Evolutionary conservation across 306 rosid genomes (phyloP).

Genomic region (Quercus engelmannii): DNA sequence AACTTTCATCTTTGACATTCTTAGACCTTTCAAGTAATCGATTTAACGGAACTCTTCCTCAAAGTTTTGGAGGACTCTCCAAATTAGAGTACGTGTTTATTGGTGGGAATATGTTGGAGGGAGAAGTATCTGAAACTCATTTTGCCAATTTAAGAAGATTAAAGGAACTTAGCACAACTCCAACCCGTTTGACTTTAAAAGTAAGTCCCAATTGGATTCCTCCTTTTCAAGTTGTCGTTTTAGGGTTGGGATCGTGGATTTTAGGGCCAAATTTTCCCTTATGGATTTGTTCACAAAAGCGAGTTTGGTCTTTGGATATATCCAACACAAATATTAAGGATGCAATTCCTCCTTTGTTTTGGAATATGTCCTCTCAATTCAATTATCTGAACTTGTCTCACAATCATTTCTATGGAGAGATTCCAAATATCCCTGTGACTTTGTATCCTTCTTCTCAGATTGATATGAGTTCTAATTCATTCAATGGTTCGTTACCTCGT

Average conservation of each 20-base stretch:
- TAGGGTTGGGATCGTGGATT: not conserved
- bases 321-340: not conserved
- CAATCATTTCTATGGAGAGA: slow-evolving; percentile 14
- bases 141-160: slow-evolving; percentile 7
- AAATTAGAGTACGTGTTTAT: not conserved
- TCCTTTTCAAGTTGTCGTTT: not conserved
- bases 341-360: slow-evolving; percentile 8
- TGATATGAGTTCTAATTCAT: slow-evolving; percentile 22
- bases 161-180: fast-evolving
- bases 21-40: not conserved
- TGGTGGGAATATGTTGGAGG: not conserved
- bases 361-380: not conserved
- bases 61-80: not conserved
- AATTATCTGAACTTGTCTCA: not conserved
- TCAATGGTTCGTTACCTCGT: slow-evolving; percentile 16
- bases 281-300: slow-evolving; percentile 17
- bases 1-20: not conserved
- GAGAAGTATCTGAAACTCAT: slow-evolving; percentile 6
- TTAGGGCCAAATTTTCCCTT: slow-evolving; percentile 25
- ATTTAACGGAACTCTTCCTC: not conserved
- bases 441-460: fast-evolving
- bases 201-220: slow-evolving; percentile 11
- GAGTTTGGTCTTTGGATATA: not conserved
- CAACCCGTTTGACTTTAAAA: not conserved
- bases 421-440: not conserved